Conservation (phyloP, 148 eudicot species). For the Dysphania ambrosioides region DNA sequence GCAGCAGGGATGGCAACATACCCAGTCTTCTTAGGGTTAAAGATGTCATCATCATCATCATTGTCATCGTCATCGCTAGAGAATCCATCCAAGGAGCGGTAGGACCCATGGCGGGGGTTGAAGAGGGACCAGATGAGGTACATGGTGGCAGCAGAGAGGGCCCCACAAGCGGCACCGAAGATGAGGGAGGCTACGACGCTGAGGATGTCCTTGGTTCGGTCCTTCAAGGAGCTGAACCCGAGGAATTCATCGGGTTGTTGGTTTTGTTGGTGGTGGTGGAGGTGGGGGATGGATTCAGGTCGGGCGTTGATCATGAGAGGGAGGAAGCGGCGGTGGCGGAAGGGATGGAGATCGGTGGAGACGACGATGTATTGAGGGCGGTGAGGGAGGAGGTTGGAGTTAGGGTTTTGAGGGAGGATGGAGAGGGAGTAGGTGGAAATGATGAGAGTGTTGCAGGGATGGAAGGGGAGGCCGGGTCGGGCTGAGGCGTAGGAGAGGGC, state of each 20-base stretch:
- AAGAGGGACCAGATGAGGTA: constrained; percentile 62
- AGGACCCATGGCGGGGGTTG: constrained; percentile 34
- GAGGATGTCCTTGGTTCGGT: constrained; percentile 59
- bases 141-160: constrained; percentile 66
- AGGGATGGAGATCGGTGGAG: constrained; percentile 23
- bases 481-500: constrained; percentile 37
- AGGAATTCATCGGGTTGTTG: constrained; percentile 6
- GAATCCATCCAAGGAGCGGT: constrained; percentile 33
- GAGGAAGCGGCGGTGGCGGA: constrained; percentile 2
- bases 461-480: constrained; percentile 40
- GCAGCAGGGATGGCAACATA: constrained; percentile 42
- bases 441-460: constrained; percentile 52
- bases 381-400: constrained; percentile 8
- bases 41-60: constrained; percentile 45
- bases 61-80: constrained; percentile 23
- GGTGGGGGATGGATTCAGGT: too few relatives aligned
- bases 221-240: constrained; percentile 42
- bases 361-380: constrained; percentile 45
- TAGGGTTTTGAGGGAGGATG: constrained; percentile 29
- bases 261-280: neutral
- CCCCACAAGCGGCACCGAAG: constrained; percentile 85
- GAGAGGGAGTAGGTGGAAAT: constrained; percentile 45
- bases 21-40: constrained; percentile 53
- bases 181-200: constrained; percentile 65
- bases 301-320: neutral